phyloP scores from a whole-genome alignment of 2,329 filamentous ascomycete species.

The Tolypocladium sp. region DNA sequence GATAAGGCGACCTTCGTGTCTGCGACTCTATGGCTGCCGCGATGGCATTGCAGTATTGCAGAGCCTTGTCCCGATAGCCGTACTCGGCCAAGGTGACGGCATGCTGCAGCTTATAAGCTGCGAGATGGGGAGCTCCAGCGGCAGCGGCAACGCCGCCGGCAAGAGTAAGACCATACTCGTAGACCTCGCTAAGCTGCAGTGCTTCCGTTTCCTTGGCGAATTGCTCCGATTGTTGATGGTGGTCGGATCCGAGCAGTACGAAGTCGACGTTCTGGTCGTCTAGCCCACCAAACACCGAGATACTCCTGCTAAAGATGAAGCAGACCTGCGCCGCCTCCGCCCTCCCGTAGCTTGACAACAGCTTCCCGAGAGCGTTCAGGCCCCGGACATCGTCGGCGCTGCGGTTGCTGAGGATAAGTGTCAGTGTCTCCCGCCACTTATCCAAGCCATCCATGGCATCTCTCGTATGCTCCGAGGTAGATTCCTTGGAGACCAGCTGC shows the following conservation, averaged over 20 bases:
- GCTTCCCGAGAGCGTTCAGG: slow-evolving; percentile 67
- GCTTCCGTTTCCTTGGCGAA: slow-evolving; percentile 75
- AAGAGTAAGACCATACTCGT: slow-evolving; percentile 80
- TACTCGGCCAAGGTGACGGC: slow-evolving; percentile 76
- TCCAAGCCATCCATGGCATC: slow-evolving; percentile 80
- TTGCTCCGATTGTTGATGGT: slow-evolving; percentile 59
- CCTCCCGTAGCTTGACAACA: slow-evolving; percentile 78
- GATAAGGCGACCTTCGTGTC: slow-evolving; percentile 78
- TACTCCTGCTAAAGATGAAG: slow-evolving; percentile 72
- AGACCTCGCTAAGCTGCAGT: slow-evolving; percentile 90
- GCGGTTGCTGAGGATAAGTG: slow-evolving; percentile 79
- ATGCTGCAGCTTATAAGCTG: slow-evolving; percentile 86
- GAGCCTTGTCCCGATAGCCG: slow-evolving; percentile 71
- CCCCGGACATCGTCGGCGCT: slow-evolving; percentile 71
- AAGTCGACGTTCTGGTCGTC: slow-evolving; percentile 75
- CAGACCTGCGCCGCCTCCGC: slow-evolving; percentile 91
- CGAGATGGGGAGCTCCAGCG: slow-evolving; percentile 66
- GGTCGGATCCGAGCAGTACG: slow-evolving; percentile 78
- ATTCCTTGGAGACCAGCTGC: slow-evolving; percentile 75
- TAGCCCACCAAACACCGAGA: slow-evolving; percentile 66
- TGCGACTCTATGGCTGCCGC: slow-evolving; percentile 65
- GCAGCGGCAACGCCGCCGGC: slow-evolving; percentile 42
- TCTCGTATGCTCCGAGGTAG: slow-evolving; percentile 49
- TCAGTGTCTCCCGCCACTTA: slow-evolving; percentile 87
- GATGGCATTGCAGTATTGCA: slow-evolving; percentile 87